These are phyloP conservation scores for Coelastrella sp. DNA, from an alignment of 139 green algal genomes.

Conservation along the genomic window DNA sequence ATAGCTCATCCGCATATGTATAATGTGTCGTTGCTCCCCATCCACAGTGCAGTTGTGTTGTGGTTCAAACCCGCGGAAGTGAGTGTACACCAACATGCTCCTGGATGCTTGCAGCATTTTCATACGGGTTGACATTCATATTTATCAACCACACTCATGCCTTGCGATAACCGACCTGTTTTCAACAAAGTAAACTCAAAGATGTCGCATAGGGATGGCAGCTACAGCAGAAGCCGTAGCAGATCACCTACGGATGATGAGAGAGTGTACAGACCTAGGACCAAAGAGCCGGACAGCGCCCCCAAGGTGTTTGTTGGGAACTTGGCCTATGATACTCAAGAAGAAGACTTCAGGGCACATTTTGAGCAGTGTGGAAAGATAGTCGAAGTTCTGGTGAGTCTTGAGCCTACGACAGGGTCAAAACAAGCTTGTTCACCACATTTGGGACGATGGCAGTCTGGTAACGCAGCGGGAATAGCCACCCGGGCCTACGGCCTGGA, in stretches of 20 bases:
- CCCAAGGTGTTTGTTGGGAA: constrained; percentile 33
- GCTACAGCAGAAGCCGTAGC: neutral
- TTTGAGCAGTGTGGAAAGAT: constrained; percentile 23
- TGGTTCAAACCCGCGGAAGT: too few species aligned
- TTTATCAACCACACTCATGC: too few species aligned
- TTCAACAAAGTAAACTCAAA: neutral
- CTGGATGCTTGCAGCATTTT: too few species aligned
- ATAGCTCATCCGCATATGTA: too few species aligned
- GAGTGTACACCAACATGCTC: too few species aligned
- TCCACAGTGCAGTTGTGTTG: too few species aligned
- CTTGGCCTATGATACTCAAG: neutral
- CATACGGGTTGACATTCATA: too few species aligned
- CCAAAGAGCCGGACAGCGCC: neutral
- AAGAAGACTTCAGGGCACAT: constrained; percentile 1
- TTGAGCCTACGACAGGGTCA: neutral
- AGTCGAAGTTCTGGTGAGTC: constrained; percentile 16
- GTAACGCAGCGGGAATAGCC: neutral
- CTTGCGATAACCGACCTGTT: too few species aligned
- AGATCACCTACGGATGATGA: neutral
- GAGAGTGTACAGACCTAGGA: neutral
- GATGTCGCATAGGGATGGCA: neutral
- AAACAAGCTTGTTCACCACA: neutral
- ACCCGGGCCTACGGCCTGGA: neutral
- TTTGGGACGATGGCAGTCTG: neutral
- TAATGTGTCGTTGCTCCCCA: too few species aligned